Percentiles rank a stretch among this genome's conserved stretches.
These are phyloP conservation scores for Pythium sp. DNA, from an alignment of 352 stramenopile species.

Conservation along the genomic window DNA sequence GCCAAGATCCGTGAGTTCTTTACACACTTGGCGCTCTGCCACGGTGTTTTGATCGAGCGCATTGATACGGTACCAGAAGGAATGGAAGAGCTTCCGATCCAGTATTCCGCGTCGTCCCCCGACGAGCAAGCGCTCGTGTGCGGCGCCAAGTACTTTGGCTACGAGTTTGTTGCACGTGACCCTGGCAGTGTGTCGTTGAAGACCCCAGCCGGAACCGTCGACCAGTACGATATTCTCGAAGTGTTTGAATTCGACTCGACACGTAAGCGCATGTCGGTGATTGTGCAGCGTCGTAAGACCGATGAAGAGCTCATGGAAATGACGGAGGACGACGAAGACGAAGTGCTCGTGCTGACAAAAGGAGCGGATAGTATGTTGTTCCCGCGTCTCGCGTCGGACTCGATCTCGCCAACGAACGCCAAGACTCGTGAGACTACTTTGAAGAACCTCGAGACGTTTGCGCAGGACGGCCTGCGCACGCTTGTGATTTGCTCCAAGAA, in stretches of 20 bases:
- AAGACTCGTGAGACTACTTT: constrained; percentile 44
- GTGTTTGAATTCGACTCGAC: constrained; percentile 93
- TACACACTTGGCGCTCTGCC: constrained; percentile 85
- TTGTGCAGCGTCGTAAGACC: constrained; percentile 70
- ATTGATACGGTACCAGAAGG: constrained; percentile 55
- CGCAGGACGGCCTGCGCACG: constrained; percentile 84
- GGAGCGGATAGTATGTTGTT: constrained; percentile 87
- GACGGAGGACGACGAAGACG: constrained; percentile 64
- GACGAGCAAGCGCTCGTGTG: constrained; percentile 85
- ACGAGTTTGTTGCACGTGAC: constrained; percentile 72
- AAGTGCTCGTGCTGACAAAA: constrained; percentile 77
- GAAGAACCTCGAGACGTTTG: constrained; percentile 79
- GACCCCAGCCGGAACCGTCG: constrained; percentile 48
- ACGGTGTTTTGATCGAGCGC: constrained; percentile 97
- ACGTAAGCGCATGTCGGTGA: constrained; percentile 84
- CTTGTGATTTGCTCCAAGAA: constrained; percentile 78
- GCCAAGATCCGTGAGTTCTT: constrained; percentile 83
- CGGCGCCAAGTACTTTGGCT: constrained; percentile 86
- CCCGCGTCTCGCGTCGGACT: constrained; percentile 45
- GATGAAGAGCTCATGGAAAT: constrained; percentile 71
- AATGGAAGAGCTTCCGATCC: constrained; percentile 40
- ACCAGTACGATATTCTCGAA: constrained; percentile 89
- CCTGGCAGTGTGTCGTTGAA: constrained; percentile 68
- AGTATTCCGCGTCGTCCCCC: constrained; percentile 89
- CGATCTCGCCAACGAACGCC: constrained; percentile 35